Evolutionary conservation across 352 stramenopile genomes (phyloP), one percentile per base, ranked within the genome.

Genomic region (Phytophthora pini): DNA sequence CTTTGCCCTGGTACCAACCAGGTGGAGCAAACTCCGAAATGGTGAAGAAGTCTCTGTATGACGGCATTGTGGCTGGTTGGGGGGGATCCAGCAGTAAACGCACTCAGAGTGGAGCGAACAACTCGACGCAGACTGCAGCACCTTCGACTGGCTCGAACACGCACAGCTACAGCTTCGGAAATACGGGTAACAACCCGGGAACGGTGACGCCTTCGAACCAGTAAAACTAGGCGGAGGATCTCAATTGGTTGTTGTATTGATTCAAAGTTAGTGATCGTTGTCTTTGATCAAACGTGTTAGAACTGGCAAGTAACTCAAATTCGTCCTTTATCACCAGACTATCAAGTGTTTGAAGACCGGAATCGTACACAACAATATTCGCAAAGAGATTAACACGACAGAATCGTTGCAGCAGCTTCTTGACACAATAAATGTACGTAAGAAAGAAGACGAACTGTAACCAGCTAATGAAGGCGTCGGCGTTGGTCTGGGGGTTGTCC

Each of bases 1-100:
- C 67, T 24, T 52, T 75, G 39, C 62, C 67, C 3, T 72, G 55
- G 56, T 64, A 75, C 11, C 67, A 75, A 51, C 61, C 67, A 20
- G 31, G 36, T 22, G 67, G 67, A 27, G 38, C 38, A 1, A 58
- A 58, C 29, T 55, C 62, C 4, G 29, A 27, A n/a, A 9, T 75
- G 26, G 67, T 68, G 26, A 51, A 47, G 20, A 75, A 75, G 38
- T 54, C 55, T 36, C 26, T 66, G 49, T 75, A 75, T n/a, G 67
- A 75, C 34, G 56, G 55, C 15, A 75, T 75, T 26, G 61, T 71
- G 13, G 48, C 54, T 46, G 67, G 61, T 4, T 74, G 61, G 67
- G 50, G 55, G 15, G 41, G 24, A 5, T 31, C 47, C 34, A 53
- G 13, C 3, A 26, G 17, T 20, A 20, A 20, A 20, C 17, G 17